phyloP scores from a whole-genome alignment of 805 yeast genomes.

The Lipomyces spencermartinsiae region DNA sequence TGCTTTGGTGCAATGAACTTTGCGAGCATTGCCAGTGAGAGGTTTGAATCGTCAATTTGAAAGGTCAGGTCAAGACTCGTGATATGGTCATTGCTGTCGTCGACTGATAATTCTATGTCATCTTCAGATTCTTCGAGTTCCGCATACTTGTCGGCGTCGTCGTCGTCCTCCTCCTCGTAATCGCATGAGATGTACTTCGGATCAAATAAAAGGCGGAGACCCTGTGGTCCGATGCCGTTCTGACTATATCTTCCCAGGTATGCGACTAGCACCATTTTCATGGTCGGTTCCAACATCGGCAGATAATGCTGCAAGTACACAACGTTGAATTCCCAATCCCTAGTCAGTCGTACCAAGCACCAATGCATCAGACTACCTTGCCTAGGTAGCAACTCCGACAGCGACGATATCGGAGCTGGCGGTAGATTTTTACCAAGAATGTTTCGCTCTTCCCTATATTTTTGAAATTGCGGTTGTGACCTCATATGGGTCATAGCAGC shows the following conservation, averaged over 20 bases:
- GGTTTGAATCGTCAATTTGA: slow-evolving; percentile 32
- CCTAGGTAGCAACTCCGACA: slow-evolving; percentile 29
- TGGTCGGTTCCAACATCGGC: slow-evolving; percentile 27
- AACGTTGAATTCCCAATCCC: slow-evolving; percentile 37
- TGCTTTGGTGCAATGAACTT: slow-evolving; percentile 72
- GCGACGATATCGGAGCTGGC: slow-evolving; percentile 21
- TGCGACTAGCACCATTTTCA: slow-evolving; percentile 35
- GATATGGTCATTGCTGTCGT: slow-evolving; percentile 31
- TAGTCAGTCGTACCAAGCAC: slow-evolving; percentile 29
- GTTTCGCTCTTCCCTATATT: slow-evolving; percentile 16
- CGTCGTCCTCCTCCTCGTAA: neutral
- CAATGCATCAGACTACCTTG: slow-evolving; percentile 30
- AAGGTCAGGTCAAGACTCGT: slow-evolving; percentile 33
- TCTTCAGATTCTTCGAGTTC: slow-evolving; percentile 16
- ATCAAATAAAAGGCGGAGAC: slow-evolving; percentile 30
- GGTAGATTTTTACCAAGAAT: slow-evolving; percentile 23
- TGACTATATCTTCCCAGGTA: slow-evolving; percentile 33
- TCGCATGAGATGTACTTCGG: slow-evolving; percentile 4
- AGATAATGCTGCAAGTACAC: slow-evolving; percentile 31
- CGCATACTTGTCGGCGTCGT: neutral
- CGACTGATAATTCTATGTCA: slow-evolving; percentile 9
- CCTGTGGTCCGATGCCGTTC: slow-evolving; percentile 25
- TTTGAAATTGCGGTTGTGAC: slow-evolving; percentile 16
- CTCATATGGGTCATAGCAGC: slow-evolving; percentile 12
- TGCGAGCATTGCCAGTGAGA: slow-evolving; percentile 17